Percentiles rank a stretch among this genome's conserved stretches.
These are phyloP conservation scores for Exophiala sideris DNA, from an alignment of 2,329 filamentous ascomycete species.

Conservation along the genomic window DNA sequence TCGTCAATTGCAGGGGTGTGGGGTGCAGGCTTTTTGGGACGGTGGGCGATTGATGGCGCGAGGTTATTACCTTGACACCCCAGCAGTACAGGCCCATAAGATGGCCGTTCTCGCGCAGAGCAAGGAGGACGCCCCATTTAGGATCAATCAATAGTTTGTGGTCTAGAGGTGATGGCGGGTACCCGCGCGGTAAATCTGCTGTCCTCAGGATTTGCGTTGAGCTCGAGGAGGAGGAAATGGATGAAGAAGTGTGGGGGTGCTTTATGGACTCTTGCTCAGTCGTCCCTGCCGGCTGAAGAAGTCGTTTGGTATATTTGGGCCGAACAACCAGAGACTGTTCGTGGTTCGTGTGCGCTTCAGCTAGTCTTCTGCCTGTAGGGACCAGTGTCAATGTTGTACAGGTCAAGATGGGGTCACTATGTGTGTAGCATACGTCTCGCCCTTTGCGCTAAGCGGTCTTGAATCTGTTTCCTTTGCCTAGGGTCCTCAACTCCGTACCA, in stretches of 20 bases:
- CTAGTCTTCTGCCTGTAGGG: background rate
- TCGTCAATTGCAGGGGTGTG: conserved; percentile 33
- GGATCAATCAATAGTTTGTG: background rate
- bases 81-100: background rate
- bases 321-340: background rate
- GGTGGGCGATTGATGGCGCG: background rate
- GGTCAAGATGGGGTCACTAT: background rate
- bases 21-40: conserved; percentile 34
- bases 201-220: background rate
- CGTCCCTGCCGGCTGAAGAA: background rate
- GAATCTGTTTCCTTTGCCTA: background rate
- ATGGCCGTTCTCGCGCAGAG: background rate
- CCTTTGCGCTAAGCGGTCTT: background rate
- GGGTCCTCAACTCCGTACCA: background rate
- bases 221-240: background rate
- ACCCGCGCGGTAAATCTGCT: background rate
- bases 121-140: background rate
- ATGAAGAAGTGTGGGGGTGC: background rate
- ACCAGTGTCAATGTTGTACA: background rate
- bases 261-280: background rate
- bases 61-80: background rate
- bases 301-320: background rate
- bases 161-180: background rate
- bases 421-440: background rate
- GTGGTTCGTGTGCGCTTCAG: background rate